Base-by-base conservation (phyloP, 139 green algal species). In the Chlamydomonas sphaeroides region DNA sequence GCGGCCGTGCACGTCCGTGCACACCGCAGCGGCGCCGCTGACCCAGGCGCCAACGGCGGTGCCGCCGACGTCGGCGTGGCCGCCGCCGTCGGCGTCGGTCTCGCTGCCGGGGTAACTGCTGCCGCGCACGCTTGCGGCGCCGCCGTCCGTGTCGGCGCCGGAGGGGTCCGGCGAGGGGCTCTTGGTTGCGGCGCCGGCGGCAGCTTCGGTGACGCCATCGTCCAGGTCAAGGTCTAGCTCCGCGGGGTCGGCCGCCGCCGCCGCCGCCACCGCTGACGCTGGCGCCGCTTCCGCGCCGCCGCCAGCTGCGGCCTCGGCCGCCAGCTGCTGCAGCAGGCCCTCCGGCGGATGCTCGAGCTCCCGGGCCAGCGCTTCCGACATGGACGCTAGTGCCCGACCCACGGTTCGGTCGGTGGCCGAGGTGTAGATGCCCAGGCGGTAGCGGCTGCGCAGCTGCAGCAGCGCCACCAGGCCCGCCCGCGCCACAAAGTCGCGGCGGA, bases 381-480 rank as follows among this genome's bases (percentile, higher is more conserved):
- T 38, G n/a, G 28, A 38, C 36, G 33, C 35, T 30, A 89, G 67
- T 5, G 86, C 88, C 0, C 32, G 66, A 0, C 67, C 45, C n/a
- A 90, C 86, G 15, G 89, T 94, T 3, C 28, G 28, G 0, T 56
- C 21, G 32, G 73, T 88, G 35, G 89, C 85, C 1, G 78, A 88
- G 30, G 77, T 87, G 81, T 87, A 94, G 2, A 94, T 62, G 11
- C 91, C 91, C 14, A 92, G 66, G 51, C 74, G 85, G 72, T 87
- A 94, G 28, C 32, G 26, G 23, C 26, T 2, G 10, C 56, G 70
- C 35, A 86, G 71, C 35, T 15, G 48, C 61, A 86, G 80, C 21
- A 86, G 70, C 35, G 28, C 41, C 0, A 62, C 14, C 5, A 86
- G 35, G 49, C 61, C 80, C n/a, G 69, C 70, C 23, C 80, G 80